These are phyloP conservation scores for Wallacemonas collosoma DNA, from an alignment of 208 protist species.

Conservation along the genomic window DNA sequence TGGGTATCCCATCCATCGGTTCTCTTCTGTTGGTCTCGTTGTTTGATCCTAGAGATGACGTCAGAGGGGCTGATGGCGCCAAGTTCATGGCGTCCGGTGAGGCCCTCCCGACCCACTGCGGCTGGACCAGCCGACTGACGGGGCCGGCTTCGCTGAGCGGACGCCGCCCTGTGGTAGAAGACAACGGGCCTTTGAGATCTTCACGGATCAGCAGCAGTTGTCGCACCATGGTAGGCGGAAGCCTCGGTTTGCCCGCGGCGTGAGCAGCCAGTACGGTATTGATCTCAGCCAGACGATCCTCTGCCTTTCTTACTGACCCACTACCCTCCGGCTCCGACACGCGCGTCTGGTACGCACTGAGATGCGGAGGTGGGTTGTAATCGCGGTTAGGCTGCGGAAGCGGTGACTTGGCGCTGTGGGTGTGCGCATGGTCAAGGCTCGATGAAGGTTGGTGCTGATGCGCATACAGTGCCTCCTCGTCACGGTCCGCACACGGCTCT, in stretches of 20 bases:
- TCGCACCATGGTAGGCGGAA: slow-evolving; percentile 27
- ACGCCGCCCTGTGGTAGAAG: not conserved
- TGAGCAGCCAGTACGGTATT: slow-evolving; percentile 16
- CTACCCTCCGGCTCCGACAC: not conserved
- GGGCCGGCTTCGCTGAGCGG: too few relatives aligned
- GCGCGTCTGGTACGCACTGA: not conserved
- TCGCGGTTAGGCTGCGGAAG: not conserved
- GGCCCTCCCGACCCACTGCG: not conserved
- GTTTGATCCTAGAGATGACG: not conserved
- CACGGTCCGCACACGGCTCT: not conserved
- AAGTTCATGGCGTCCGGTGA: not conserved
- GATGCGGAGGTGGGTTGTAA: not conserved
- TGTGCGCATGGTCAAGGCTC: too few relatives aligned
- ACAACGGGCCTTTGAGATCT: not conserved
- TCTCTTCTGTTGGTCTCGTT: too few relatives aligned
- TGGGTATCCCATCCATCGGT: not conserved
- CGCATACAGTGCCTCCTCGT: not conserved
- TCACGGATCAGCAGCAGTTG: slow-evolving; percentile 54
- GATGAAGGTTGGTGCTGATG: too few relatives aligned
- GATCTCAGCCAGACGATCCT: slow-evolving; percentile 9
- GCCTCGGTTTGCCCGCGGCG: slow-evolving; percentile 17
- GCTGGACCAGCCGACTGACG: not conserved
- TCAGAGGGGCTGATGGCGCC: not conserved
- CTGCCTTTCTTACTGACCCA: not conserved
- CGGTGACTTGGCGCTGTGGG: too few relatives aligned